Evolutionary conservation across 2,329 filamentous ascomycete species (phyloP).

Genomic region (Aciculosporium take): DNA sequence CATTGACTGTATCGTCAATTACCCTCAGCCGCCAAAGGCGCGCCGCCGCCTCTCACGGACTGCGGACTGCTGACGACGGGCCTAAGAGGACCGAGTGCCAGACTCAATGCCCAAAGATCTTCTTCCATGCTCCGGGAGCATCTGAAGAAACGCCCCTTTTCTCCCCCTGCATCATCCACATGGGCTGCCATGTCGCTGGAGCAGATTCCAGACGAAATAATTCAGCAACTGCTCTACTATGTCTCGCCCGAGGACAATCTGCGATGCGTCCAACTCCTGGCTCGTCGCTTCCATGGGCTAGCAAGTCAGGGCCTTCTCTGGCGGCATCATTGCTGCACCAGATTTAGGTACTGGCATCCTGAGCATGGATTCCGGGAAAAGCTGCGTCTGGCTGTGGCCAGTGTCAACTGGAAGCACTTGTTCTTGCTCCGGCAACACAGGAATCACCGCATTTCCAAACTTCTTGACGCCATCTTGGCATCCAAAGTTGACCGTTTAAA

Average conservation of each 20-base stretch:
- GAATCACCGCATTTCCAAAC: conserved; percentile 34
- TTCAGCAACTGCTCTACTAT: conserved; percentile 62
- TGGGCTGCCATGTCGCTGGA: conserved; percentile 23
- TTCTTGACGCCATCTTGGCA: conserved; percentile 56
- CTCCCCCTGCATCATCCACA: conserved; percentile 5
- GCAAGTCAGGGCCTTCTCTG: conserved; percentile 64
- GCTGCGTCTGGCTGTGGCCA: conserved; percentile 34
- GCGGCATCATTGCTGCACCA: conserved; percentile 55
- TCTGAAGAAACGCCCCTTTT: neutral
- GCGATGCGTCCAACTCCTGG: conserved; percentile 36
- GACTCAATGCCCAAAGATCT: neutral
- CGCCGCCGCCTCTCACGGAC: neutral
- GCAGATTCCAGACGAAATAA: conserved; percentile 65
- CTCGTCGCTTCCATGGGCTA: conserved; percentile 48
- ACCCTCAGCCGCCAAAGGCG: no score
- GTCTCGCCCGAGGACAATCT: conserved; percentile 41
- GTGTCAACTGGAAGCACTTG: conserved; percentile 60
- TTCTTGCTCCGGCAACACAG: conserved; percentile 42
- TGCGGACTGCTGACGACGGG: neutral
- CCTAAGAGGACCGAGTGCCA: neutral
- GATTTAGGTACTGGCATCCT: conserved; percentile 63
- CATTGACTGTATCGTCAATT: no score
- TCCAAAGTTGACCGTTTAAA: conserved; percentile 55
- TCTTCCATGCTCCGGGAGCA: neutral
- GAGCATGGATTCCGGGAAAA: conserved; percentile 46